Evolutionary conservation across 2,329 filamentous ascomycete genomes (phyloP), one percentile per base, ranked within the genome.

Genomic region (Mycogone perniciosa): DNA sequence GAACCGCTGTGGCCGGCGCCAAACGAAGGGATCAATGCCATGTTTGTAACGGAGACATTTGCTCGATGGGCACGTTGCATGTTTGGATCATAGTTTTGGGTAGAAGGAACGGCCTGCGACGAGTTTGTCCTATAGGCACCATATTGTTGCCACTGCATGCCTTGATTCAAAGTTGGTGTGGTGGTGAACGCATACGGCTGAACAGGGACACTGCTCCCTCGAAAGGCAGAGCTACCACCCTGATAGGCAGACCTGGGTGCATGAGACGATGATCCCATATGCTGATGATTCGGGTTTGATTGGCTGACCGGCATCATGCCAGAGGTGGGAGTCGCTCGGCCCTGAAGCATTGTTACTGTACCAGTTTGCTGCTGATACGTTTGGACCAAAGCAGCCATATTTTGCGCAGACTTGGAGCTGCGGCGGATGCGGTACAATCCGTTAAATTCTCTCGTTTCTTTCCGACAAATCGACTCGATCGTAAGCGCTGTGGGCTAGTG

Each of bases 331-430:
- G 78, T 77, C 56, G 85, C 81, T 67, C 85, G 81, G 61, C 84
- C 80, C 68, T 89, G 86, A 63, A 91, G 82, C 79, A 90, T 86
- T 57, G 84, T 84, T 62, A 84, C 78, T 59, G 86, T 84, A 69
- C 78, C 77, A 64, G 84, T 82, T 71, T 89, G 85, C 72, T 88
- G 85, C 63, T 87, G 81, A 66, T 87, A 88, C 55, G 85, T 82
- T 73, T 92, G 88, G 64, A 91, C 85, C 76, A 92, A 77, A 70
- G 88, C 86, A 76, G 88, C 88, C 88, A 93, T 92, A 68, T 67
- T 85, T 76, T 38, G 46, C 48, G 31, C 40, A 40, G 20, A 37
- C 31, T 10, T 33, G 38, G 48, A 46, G 45, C 40, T 9, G 39
- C 7, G 33, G 27, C 11, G 31, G 20, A 10, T 29, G 34, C 33